Base-by-base conservation (phyloP, 208 protist genomes). In the Leptomonas seymouri region DNA sequence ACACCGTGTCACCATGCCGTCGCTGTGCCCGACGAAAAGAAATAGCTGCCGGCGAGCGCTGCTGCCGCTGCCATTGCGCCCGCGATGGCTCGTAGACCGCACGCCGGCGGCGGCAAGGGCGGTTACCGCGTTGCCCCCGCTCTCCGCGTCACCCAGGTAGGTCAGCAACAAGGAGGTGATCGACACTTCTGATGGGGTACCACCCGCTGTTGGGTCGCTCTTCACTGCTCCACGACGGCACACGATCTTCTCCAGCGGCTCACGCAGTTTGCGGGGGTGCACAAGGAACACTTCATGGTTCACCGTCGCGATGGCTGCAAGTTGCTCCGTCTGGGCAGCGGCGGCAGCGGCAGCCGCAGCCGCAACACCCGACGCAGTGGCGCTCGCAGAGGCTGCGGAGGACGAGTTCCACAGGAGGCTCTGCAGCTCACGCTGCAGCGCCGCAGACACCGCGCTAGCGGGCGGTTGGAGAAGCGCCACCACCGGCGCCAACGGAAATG, bases 91-190 rank as follows among this genome's bases (percentile, higher is more conserved):
- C 27, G 27, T 16, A 15, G 41, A 21, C 61, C 71, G 18, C 73
- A 49, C 34, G 15, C 73, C 55, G 11, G 44, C 60, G 18, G 59
- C 46, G 18, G 71, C 71, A 6, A 66, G 54, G 9, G 45, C 56
- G 14, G 63, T 56, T n/a, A 51, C 46, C 44, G 53, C 51, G 57
- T 59, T 54, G 8, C 64, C 51, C 53, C 36, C 51, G 34, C 58
- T 39, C 23, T 50, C 51, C 28, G 28, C 64, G n/a, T 71, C 62
- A 16, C 81, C 79, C 45, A 95, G 75, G 57, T 86, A 87, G 11
- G 90, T 95, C 44, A 95, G 68, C 21, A 95, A 74, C 25, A 95
- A 71, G 20, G 90, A 93, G 15, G 78, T 74, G 73, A 95, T 93
- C 1, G 58, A 49, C 25, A 67, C 68, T 11, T 72, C 63, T 12